Conservation (phyloP, 2,329 filamentous ascomycete genomes). For the Geoglossum cookeanum region DNA sequence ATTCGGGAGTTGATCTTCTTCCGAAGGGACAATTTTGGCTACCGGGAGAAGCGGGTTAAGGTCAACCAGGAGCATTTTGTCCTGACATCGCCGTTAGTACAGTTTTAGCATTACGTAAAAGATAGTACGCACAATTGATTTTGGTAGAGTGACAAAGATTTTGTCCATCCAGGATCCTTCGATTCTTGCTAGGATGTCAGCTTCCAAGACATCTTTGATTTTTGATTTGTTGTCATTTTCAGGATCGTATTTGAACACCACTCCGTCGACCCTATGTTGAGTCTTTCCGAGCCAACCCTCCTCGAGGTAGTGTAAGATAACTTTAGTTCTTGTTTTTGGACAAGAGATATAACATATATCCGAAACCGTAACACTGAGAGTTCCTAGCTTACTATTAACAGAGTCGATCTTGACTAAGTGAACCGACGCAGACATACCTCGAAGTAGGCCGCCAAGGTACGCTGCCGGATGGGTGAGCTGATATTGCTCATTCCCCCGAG, state of each 20-base stretch:
- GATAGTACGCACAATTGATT: conserved; percentile 15
- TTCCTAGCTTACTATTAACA: conserved; percentile 24
- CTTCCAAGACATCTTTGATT: conserved; percentile 72
- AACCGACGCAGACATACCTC: conserved; percentile 26
- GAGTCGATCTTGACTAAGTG: background rate
- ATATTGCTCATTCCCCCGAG: conserved; percentile 72
- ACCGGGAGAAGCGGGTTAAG: conserved; percentile 65
- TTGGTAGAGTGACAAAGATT: conserved; percentile 37
- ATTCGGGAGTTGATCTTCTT: conserved; percentile 63
- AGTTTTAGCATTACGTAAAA: conserved; percentile 11
- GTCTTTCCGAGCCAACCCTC: conserved; percentile 86
- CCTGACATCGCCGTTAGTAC: conserved; percentile 18
- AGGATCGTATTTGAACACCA: conserved; percentile 80
- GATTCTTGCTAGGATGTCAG: conserved; percentile 64
- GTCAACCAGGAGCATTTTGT: conserved; percentile 61
- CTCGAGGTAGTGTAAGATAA: conserved; percentile 80
- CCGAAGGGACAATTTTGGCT: conserved; percentile 60
- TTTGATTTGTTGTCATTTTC: conserved; percentile 62
- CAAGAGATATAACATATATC: conserved; percentile 81
- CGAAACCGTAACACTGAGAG: conserved; percentile 76
- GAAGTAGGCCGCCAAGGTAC: conserved; percentile 69
- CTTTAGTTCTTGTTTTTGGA: conserved; percentile 76
- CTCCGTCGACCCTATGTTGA: conserved; percentile 79
- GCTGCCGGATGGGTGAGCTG: conserved; percentile 90
- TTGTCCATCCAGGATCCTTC: conserved; percentile 71